Evolutionary conservation across 495 filamentous ascomycete genomes (phyloP), one percentile per base, ranked within the genome.

Genomic region (Penicillium herquei): DNA sequence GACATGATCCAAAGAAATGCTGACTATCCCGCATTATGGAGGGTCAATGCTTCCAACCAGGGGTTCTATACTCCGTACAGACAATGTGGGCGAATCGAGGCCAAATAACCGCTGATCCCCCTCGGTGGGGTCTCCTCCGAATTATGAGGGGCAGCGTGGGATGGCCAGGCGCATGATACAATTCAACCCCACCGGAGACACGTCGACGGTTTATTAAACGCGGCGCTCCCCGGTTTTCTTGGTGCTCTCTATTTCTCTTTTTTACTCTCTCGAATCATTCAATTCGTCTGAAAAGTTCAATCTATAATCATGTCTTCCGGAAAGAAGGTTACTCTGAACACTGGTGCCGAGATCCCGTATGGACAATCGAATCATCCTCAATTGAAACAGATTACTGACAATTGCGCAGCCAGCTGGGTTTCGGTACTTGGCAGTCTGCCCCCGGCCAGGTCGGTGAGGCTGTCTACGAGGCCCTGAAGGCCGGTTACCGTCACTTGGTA

Each of bases 391-490:
- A 6, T 2, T 37, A 37, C 34, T 37, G 34, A 37, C 34, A 0
- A 13, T 13, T 21, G 3, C 10, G 14, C 49, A 78, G 75, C 56
- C 69, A 71, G 54, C 59, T 82, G 64, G 81, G 81, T 53, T 75
- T 82, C 48, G 81, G 81, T 51, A 84, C 80, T 57, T 84, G 80
- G 80, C 78, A 81, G 55, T 76, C 78, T 31, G 73, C 71, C 51
- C 79, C 73, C 44, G 77, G 78, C 46, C 70, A 82, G 66, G 80
- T 84, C 51, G 76, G 76, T 35, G 67, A 78, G 56, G 78, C 78
- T 42, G 81, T 84, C 54, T 78, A 80, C 51, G 61, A 73, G 57
- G 81, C 81, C 44, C 59, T 84, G 59, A 80, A 77, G 67, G 69
- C 70, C 16, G 81, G 81, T 55, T 84, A 83, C 67, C 78, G 79